phyloP scores from a whole-genome alignment of 768 basidiomycete genomes.

The Trametes gibbosa region DNA sequence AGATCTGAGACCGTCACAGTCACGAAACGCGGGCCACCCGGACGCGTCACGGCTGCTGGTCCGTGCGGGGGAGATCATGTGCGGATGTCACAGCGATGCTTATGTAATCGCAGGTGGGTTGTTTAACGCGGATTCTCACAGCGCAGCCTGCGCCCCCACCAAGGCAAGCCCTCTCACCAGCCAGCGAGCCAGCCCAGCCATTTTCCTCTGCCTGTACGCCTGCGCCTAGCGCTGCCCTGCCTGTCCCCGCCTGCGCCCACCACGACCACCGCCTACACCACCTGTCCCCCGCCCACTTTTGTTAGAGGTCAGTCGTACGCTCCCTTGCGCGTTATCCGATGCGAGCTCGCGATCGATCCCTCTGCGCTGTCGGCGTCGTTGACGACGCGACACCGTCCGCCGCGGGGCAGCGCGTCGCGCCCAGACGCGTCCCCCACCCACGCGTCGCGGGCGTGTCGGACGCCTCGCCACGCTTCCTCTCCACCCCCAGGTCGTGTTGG shows the following conservation, averaged over 20 bases:
- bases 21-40: conserved; percentile 17
- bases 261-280: conserved; percentile 8
- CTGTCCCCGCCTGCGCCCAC: conserved; percentile 17
- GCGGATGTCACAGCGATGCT: conserved; percentile 17
- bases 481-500: conserved; percentile 38
- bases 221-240: conserved; percentile 22
- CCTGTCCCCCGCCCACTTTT: conserved; percentile 9
- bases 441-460: conserved; percentile 20
- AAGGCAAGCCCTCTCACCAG: conserved; percentile 24
- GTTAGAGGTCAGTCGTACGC: conserved; percentile 13
- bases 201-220: conserved; percentile 22
- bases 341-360: conserved; percentile 15
- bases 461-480: conserved; percentile 8
- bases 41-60: conserved; percentile 22
- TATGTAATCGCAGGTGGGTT: conserved; percentile 22
- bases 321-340: conserved; percentile 17
- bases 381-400: conserved; percentile 8
- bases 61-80: conserved; percentile 23
- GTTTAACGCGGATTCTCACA: conserved; percentile 20
- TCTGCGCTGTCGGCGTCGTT: conserved; percentile 14
- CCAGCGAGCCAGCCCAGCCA: conserved; percentile 22
- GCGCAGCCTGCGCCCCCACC: conserved; percentile 21
- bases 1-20: conserved; percentile 15
- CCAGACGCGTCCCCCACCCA: conserved; percentile 20
- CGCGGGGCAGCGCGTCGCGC: conserved; percentile 20